Evolutionary conservation across 2,329 filamentous ascomycete species (phyloP).

Genomic region (Colletotrichum tropicicola): DNA sequence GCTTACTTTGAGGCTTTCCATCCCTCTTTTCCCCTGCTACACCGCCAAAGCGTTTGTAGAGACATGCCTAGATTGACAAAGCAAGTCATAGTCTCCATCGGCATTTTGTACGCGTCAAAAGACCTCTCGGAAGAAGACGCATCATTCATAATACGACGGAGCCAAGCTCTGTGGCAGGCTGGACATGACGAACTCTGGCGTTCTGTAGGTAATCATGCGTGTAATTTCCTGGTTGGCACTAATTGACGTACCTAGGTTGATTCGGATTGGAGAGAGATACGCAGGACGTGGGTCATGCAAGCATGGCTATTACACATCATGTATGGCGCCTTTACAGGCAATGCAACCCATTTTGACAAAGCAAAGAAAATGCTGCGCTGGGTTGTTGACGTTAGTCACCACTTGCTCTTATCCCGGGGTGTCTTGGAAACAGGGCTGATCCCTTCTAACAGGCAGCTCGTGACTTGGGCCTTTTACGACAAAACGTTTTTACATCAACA

Average conservation of each 20-base stretch:
- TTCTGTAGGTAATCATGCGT: background rate
- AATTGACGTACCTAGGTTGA: constrained; percentile 31
- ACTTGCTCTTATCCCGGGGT: background rate
- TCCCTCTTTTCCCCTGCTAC: constrained; percentile 34
- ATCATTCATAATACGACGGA: constrained; percentile 10
- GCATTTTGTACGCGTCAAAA: constrained; percentile 31
- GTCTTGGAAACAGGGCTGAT: background rate
- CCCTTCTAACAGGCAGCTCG: constrained; percentile 30
- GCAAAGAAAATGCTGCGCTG: constrained; percentile 38
- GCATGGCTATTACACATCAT: constrained; percentile 40
- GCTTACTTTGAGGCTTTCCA: constrained; percentile 36
- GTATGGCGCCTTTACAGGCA: constrained; percentile 40
- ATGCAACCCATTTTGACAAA: constrained; percentile 34
- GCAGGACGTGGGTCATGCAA: constrained; percentile 38
- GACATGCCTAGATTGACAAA: constrained; percentile 14
- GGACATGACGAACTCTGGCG: constrained; percentile 25
- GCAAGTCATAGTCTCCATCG: constrained; percentile 33
- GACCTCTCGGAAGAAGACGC: constrained; percentile 18
- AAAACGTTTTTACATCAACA: constrained; percentile 35
- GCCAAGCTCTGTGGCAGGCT: constrained; percentile 32
- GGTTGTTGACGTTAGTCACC: constrained; percentile 37
- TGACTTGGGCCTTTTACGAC: constrained; percentile 37
- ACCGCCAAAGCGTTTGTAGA: constrained; percentile 29
- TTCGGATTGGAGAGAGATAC: constrained; percentile 34
- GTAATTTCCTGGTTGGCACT: background rate